phyloP scores from a whole-genome alignment of 805 yeast genomes.

The Kodamaea kaohsiungensis region DNA sequence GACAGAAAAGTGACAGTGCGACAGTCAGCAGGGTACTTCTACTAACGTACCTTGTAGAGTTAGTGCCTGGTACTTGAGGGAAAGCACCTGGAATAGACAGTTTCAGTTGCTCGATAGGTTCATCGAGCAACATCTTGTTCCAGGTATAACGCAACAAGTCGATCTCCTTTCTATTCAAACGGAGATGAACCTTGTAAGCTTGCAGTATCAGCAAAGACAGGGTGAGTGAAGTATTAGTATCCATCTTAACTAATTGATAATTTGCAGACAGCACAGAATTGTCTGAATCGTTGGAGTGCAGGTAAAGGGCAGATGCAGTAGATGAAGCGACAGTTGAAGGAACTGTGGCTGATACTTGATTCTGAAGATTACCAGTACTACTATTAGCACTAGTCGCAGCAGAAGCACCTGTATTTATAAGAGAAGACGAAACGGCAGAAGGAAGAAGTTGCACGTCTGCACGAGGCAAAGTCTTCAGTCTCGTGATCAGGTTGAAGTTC shows the following conservation, averaged over 20 bases:
- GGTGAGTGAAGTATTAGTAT: conserved; percentile 14
- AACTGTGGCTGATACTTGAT: background rate
- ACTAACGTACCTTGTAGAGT: conserved; percentile 1
- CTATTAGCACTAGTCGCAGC: background rate
- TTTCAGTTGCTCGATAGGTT: conserved; percentile 21
- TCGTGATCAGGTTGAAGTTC: conserved; percentile 12
- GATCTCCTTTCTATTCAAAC: conserved; percentile 37
- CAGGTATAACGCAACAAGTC: conserved; percentile 49
- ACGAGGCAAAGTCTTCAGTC: conserved; percentile 11
- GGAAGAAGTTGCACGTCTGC: conserved; percentile 1
- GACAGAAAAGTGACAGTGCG: conserved; percentile 59
- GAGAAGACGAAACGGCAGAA: background rate
- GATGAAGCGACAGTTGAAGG: background rate
- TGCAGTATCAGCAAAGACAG: conserved; percentile 16
- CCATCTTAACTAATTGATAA: conserved; percentile 21
- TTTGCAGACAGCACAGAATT: conserved; percentile 10
- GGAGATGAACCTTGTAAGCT: conserved; percentile 19
- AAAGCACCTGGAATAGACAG: conserved; percentile 40
- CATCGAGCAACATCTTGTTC: conserved; percentile 41
- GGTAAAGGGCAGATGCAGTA: conserved; percentile 4
- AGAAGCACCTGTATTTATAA: background rate
- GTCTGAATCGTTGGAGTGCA: conserved; percentile 9
- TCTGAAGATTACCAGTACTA: background rate
- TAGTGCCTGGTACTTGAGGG: conserved; percentile 15
- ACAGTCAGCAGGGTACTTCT: conserved; percentile 11